phyloP scores from a whole-genome alignment of 306 rosid species.

The Abrus precatorius region DNA sequence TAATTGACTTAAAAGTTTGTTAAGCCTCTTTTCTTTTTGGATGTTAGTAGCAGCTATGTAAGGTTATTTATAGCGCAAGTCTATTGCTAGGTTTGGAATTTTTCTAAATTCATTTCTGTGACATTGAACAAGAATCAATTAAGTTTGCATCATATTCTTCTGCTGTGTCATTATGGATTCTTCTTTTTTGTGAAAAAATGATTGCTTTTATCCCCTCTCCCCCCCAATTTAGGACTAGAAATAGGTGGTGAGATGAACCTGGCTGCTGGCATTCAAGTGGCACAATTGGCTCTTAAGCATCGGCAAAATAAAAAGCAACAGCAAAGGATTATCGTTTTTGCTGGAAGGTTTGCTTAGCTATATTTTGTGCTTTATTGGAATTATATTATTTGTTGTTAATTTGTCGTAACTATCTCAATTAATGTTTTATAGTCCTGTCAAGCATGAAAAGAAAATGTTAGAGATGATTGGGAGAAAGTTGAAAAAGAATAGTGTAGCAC shows the following conservation, averaged over 20 bases:
- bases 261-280: conserved; percentile 96
- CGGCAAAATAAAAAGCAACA: conserved; percentile 98
- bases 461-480: conserved; percentile 89
- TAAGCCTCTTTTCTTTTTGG: conserved; percentile 6
- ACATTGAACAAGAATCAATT: not conserved
- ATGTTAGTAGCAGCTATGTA: conserved; percentile 35
- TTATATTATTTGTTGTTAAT: conserved; percentile 28
- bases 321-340: conserved; percentile 91
- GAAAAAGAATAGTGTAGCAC: conserved; percentile 94
- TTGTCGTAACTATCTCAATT: conserved; percentile 30
- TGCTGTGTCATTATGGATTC: not conserved
- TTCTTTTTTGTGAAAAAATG: conserved; percentile 29
- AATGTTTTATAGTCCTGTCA: conserved; percentile 66
- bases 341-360: conserved; percentile 75
- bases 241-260: conserved; percentile 95
- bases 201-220: not conserved
- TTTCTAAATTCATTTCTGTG: conserved; percentile 15
- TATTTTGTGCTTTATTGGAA: conserved; percentile 15
- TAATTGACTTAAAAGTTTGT: conserved; percentile 4
- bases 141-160: conserved; percentile 20
- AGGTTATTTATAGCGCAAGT: not conserved
- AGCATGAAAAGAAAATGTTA: conserved; percentile 82
- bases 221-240: conserved; percentile 71
- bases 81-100: conserved; percentile 2
- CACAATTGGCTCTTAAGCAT: conserved; percentile 97